Evolutionary conservation across 768 basidiomycete genomes (phyloP), one percentile per base, ranked within the genome.

Genomic region (Cystobasidium onofrii): DNA sequence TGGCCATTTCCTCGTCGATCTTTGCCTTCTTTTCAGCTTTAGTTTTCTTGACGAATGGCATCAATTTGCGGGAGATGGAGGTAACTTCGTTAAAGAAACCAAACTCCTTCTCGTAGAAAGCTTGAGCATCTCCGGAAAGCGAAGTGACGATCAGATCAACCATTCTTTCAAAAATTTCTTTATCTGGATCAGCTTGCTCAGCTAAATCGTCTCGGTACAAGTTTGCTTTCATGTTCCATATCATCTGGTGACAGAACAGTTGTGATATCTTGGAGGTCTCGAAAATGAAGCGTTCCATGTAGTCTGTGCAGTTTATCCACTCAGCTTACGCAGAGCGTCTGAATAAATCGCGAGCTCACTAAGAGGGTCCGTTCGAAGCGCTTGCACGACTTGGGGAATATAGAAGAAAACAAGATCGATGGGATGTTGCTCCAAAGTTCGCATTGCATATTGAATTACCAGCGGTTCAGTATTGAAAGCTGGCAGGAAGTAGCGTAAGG

Each of bases 191-290:
- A 80, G 91, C 89, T 92, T 90, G 84, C 80, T 94, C 93, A 17
- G 87, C 91, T 7, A 85, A 83, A 78, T 98, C 96, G 78, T 93
- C 95, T 78, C 90, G 91, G 81, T 88, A 96, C 75, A 90, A 92
- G 79, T 99, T 99, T 3, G 96, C 96, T 79, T 95, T 95, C 96
- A 98, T 98, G 81, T 98, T 99, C 96, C 96, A 99, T 75, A 99
- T 91, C 76, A 98, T 98, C 83, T 99, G 96, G 80, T 99, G 96
- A 80, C 96, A 99, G 83, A 99, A 99, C 27, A 92, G 82, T 80
- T 95, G 94, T 1, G 95, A 98, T 65, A 98, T 92, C 82, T 91
- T 95, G 7, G 95, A 89, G 0, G 94, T 96, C 83, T 98, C 94
- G 76, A 93, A 92, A 77, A 98, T 91, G 85, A 97, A 99, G 25